Conservation (phyloP, 129 eudicot species). For the sunflower (Helianthus annuus) region DNA sequence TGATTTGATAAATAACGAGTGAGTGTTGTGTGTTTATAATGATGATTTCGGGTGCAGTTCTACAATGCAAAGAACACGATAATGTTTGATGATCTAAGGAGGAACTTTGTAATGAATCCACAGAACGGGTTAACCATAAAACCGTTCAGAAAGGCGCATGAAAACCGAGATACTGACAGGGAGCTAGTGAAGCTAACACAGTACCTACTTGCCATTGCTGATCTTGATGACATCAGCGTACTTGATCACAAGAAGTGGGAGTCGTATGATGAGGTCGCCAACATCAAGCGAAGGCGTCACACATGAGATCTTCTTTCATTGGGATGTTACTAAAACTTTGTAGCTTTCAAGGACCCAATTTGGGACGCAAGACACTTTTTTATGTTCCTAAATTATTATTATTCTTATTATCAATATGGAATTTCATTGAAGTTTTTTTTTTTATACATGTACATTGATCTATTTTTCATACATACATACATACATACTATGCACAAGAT, state of each 20-base stretch:
- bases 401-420: slow-evolving; percentile 2
- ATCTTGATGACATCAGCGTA: slow-evolving; percentile 77
- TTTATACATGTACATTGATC: background rate
- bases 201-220: slow-evolving; percentile 89
- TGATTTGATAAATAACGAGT: slow-evolving; percentile 19
- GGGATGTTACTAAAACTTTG: slow-evolving; percentile 21
- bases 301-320: slow-evolving; percentile 19
- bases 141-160: slow-evolving; percentile 92
- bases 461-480: background rate
- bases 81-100: slow-evolving; percentile 92
- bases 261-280: slow-evolving; percentile 47
- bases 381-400: slow-evolving; percentile 9
- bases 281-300: slow-evolving; percentile 69
- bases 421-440: slow-evolving; percentile 19
- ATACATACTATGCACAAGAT: background rate
- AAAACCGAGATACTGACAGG: slow-evolving; percentile 73
- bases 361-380: slow-evolving; percentile 18
- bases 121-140: slow-evolving; percentile 86
- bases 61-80: slow-evolving; percentile 85
- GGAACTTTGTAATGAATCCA: slow-evolving; percentile 98
- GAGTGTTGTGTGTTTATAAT: slow-evolving; percentile 14
- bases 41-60: slow-evolving; percentile 53
- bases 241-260: slow-evolving; percentile 94
- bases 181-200: slow-evolving; percentile 93
- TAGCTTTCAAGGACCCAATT: slow-evolving; percentile 16